phyloP scores from a whole-genome alignment of 495 filamentous ascomycete genomes.

The Penicillium simplicissimum region DNA sequence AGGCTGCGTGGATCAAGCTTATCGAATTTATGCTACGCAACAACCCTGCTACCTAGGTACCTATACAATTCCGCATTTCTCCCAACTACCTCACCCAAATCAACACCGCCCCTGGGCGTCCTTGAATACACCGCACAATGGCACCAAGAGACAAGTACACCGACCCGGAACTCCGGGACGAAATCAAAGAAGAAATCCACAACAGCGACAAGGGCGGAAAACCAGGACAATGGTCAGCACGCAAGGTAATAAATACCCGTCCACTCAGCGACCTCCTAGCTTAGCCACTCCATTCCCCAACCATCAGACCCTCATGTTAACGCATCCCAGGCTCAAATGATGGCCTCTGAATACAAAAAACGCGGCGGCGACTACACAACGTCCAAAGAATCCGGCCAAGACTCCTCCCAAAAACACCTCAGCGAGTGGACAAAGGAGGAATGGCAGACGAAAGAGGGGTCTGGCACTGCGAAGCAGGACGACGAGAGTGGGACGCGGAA shows the following conservation, averaged over 20 bases:
- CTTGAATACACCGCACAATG: constrained; percentile 30
- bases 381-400: constrained; percentile 40
- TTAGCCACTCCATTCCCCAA: too few species aligned
- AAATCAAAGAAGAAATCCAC: constrained; percentile 51
- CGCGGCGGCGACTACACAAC: constrained; percentile 52
- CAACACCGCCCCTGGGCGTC: neutral
- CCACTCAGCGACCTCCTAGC: too few species aligned
- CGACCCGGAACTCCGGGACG: constrained; percentile 47
- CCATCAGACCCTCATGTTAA: too few species aligned
- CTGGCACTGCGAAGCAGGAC: constrained; percentile 41
- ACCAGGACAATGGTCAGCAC: constrained; percentile 52
- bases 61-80: neutral
- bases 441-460: constrained; percentile 54
- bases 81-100: too few species aligned
- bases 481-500: constrained; percentile 42
- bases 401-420: constrained; percentile 43
- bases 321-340: constrained; percentile 45
- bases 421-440: constrained; percentile 49
- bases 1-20: neutral
- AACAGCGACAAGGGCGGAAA: constrained; percentile 48
- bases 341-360: constrained; percentile 52
- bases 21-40: neutral
- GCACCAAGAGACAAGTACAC: constrained; percentile 50
- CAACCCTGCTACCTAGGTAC: neutral
- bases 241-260: too few species aligned